These are phyloP conservation scores for Sanghuangporus baumii DNA, from an alignment of 1,284 basidiomycete genomes.

Conservation along the genomic window DNA sequence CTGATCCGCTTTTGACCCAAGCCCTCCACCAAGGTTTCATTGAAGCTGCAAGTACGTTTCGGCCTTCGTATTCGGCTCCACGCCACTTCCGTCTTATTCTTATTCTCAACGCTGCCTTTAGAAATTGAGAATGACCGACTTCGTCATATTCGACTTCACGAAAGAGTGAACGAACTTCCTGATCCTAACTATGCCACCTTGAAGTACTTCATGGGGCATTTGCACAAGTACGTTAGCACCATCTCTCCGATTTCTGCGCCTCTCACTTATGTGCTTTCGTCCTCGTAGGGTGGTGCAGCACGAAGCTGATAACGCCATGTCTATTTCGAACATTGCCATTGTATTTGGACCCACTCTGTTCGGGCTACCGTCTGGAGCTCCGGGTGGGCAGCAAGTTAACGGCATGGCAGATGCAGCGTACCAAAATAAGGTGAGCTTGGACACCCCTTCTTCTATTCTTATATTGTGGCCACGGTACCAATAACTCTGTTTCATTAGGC, in stretches of 20 bases:
- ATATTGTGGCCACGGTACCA: conserved; percentile 20
- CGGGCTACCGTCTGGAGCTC: conserved; percentile 36
- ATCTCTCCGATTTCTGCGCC: background rate
- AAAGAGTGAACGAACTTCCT: conserved; percentile 95
- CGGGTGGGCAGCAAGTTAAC: conserved; percentile 33
- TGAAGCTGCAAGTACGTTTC: conserved; percentile 78
- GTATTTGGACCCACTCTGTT: conserved; percentile 97
- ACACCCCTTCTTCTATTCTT: conserved; percentile 6
- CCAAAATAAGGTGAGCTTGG: conserved; percentile 53
- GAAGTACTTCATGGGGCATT: conserved; percentile 92
- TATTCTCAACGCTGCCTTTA: conserved; percentile 27
- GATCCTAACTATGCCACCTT: conserved; percentile 98
- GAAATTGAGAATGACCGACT: conserved; percentile 92
- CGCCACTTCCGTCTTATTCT: background rate
- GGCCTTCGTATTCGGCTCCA: conserved; percentile 28
- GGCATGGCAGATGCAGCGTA: conserved; percentile 54
- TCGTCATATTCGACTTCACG: conserved; percentile 92
- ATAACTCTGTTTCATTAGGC: conserved; percentile 40
- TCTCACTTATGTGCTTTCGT: conserved; percentile 1
- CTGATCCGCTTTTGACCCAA: conserved; percentile 88
- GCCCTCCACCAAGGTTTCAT: conserved; percentile 87
- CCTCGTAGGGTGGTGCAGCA: conserved; percentile 64
- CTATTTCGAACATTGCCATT: conserved; percentile 89
- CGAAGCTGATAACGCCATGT: conserved; percentile 86
- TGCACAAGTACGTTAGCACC: conserved; percentile 64